Percentiles rank a stretch among this genome's conserved stretches.
These are phyloP conservation scores for Lepidium didymum DNA, from an alignment of 345 rosid species.

Conservation along the genomic window DNA sequence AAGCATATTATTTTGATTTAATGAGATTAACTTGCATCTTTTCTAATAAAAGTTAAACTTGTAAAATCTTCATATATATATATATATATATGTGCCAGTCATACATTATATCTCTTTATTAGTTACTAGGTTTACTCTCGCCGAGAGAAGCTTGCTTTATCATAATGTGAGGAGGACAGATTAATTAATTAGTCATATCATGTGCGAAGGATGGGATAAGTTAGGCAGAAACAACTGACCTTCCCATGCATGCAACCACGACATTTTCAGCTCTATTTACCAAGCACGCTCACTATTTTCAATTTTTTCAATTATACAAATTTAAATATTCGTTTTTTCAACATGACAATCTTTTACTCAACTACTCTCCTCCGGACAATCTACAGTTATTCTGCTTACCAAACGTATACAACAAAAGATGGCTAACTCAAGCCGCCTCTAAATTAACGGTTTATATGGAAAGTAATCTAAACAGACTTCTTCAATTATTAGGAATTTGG, in stretches of 20 bases:
- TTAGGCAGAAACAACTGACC: conserved; percentile 14
- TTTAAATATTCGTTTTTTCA: background rate
- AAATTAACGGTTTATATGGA: background rate
- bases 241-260: conserved; percentile 15
- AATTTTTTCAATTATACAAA: background rate
- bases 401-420: background rate
- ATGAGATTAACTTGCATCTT: too few species aligned
- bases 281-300: background rate
- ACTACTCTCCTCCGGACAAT: background rate
- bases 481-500: too few species aligned
- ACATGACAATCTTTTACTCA: background rate
- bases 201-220: background rate
- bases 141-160: too few species aligned
- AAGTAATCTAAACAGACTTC: background rate
- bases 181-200: background rate
- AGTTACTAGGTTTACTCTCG: too few species aligned
- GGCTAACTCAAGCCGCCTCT: background rate
- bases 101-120: too few species aligned
- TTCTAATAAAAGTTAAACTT: too few species aligned
- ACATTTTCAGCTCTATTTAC: background rate
- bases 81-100: too few species aligned
- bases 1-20: too few species aligned
- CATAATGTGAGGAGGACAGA: background rate
- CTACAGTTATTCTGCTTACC: background rate
- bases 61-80: too few species aligned